Evolutionary conservation across 2,329 filamentous ascomycete genomes (phyloP), one percentile per base, ranked within the genome.

Genomic region (Penicillium sp.): DNA sequence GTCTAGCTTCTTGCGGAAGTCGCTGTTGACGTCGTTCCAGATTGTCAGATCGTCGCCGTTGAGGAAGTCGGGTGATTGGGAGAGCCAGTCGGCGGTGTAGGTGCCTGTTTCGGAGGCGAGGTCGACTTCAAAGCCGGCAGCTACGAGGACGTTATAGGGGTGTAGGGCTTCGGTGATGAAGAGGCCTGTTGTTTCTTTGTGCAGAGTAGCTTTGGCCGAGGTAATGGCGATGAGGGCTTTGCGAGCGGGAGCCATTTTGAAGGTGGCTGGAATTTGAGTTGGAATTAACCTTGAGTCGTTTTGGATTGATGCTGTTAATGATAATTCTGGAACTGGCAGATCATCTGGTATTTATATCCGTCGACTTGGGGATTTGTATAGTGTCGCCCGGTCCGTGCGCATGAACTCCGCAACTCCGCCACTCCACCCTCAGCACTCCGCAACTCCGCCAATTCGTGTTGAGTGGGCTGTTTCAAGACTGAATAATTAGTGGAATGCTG

Each of bases 81-180:
- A 77, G 19, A 80, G 71, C 76, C 75, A 78, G 64, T 80, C 78
- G 1, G 74, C 67, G 0, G 65, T 71, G 63, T 76, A 80, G 2
- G 56, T 69, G 36, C 78, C 77, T 4, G 72, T 78, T 59, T 80
- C 78, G 5, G 77, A 79, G 19, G 72, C 71, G 28, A 80, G 69
- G 57, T 80, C 77, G 46, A 80, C 77, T 52, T 78, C 74, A 61
- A 81, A 79, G 1, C 59, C 67, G 1, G 62, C 62, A 2, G 66
- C 69, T 6, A 56, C 67, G 54, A 81, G 70, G 22, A 79, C 77
- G 17, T 78, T 75, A 71, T 70, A 81, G 0, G 78, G 78, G 57
- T 81, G 78, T 8, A 80, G 70, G 16, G 78, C 78, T 61, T 81
- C 78, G 49, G 65, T 73, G 56, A 81, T 75, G 67, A 80, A 81